Percentiles rank a stretch among this genome's conserved stretches.
Conservation (phyloP, 257 asterid genomes). For the Solanum bukasovii region DNA sequence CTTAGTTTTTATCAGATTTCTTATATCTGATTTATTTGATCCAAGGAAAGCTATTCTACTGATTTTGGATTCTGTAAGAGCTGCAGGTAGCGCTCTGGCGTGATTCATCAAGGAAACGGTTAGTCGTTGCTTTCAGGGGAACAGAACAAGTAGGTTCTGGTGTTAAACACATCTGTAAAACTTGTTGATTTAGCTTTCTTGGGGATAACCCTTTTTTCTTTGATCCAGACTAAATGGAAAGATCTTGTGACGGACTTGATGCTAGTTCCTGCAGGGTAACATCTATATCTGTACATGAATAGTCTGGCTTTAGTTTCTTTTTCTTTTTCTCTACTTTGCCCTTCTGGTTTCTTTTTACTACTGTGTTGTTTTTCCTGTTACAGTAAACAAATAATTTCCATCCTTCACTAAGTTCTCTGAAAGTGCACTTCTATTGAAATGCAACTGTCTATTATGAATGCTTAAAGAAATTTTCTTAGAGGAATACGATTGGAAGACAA, state of each 20-base stretch:
- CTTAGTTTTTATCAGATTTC: background rate
- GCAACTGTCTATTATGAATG: background rate
- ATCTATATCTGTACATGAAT: background rate
- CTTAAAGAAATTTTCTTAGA: background rate
- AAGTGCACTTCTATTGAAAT: background rate
- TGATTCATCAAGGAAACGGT: conserved; percentile 61
- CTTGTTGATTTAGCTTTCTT: background rate
- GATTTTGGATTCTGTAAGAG: conserved; percentile 10
- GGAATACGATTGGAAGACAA: background rate
- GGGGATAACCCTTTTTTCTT: conserved; percentile 12
- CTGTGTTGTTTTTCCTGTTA: background rate
- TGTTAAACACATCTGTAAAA: background rate
- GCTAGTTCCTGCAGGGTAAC: conserved; percentile 95
- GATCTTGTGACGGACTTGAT: conserved; percentile 82
- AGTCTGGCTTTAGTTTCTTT: background rate
- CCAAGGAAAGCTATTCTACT: conserved; percentile 2
- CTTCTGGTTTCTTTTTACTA: background rate
- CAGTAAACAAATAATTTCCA: background rate
- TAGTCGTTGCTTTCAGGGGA: conserved; percentile 97
- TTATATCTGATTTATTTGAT: background rate
- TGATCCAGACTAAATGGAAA: conserved; percentile 79
- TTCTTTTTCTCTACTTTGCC: background rate
- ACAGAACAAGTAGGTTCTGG: conserved; percentile 78
- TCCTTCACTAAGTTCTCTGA: background rate
- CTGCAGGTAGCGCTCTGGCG: conserved; percentile 95